phyloP scores from a whole-genome alignment of 495 filamentous ascomycete species.

The Aspergillus indologenus region DNA sequence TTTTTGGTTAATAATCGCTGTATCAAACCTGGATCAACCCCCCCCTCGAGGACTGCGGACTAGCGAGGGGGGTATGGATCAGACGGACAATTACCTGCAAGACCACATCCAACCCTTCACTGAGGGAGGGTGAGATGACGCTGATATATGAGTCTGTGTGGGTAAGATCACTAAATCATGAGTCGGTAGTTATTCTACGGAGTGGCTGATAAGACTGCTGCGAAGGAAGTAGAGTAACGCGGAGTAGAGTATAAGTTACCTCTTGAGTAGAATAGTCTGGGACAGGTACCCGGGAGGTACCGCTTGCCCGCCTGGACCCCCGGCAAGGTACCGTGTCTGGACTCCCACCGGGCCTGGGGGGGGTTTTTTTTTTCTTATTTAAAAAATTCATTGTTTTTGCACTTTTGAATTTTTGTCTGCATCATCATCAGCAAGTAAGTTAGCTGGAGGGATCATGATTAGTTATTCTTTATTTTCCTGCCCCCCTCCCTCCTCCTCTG shows the following conservation, averaged over 20 bases:
- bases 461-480: background rate
- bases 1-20: no score
- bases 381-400: background rate
- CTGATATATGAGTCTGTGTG: no score
- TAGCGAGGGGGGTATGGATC: background rate
- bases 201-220: no score
- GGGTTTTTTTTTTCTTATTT: background rate
- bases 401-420: no score
- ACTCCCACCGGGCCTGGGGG: background rate
- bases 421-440: background rate
- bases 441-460: no score
- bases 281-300: background rate
- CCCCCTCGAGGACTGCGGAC: no score
- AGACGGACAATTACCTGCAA: background rate
- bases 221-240: no score
- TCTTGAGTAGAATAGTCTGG: no score
- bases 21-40: no score
- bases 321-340: background rate
- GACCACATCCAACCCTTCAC: background rate
- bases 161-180: no score
- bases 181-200: no score
- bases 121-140: background rate
- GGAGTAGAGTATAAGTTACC: no score
- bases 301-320: background rate
- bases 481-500: background rate